phyloP scores from a whole-genome alignment of 169 alveolate genomes.

The Babesia sp. region DNA sequence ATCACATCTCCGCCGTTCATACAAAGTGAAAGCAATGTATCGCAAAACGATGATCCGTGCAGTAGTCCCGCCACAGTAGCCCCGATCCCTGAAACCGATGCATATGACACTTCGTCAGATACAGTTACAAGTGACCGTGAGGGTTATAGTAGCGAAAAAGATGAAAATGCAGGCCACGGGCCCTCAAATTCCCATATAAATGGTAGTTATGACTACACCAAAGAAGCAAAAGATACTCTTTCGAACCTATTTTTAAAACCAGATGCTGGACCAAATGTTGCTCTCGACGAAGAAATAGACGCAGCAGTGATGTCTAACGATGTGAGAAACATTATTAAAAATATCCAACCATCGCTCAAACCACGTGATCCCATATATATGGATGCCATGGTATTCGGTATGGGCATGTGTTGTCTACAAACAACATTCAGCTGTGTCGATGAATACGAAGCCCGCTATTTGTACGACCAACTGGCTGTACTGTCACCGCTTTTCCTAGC shows the following conservation, averaged over 20 bases:
- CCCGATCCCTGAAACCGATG: background rate
- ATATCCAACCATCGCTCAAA: constrained; percentile 65
- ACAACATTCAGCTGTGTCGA: constrained; percentile 84
- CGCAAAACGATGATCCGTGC: background rate
- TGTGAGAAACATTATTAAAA: background rate
- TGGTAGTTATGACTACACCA: constrained; percentile 7
- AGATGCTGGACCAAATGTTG: background rate
- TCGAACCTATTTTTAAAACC: background rate
- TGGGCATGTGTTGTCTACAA: constrained; percentile 94
- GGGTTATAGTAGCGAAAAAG: background rate
- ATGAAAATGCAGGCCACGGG: no score
- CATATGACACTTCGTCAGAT: background rate
- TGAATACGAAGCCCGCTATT: constrained; percentile 84
- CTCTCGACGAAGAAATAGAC: constrained; percentile 1
- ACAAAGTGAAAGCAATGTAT: background rate
- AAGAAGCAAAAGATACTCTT: constrained; percentile 5
- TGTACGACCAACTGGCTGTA: constrained; percentile 91
- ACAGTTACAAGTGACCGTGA: background rate
- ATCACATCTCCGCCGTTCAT: constrained; percentile 6
- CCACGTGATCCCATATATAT: constrained; percentile 82
- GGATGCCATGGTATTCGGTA: constrained; percentile 96
- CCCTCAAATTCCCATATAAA: background rate
- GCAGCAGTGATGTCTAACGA: background rate
- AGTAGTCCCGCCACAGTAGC: background rate
- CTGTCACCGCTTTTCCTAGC: constrained; percentile 91